A percentile compares a stretch with the other conserved stretches of the same genome.
Conservation (phyloP, 176 grass and related monocot genomes). For the Ampelocalamus luodianensis region DNA sequence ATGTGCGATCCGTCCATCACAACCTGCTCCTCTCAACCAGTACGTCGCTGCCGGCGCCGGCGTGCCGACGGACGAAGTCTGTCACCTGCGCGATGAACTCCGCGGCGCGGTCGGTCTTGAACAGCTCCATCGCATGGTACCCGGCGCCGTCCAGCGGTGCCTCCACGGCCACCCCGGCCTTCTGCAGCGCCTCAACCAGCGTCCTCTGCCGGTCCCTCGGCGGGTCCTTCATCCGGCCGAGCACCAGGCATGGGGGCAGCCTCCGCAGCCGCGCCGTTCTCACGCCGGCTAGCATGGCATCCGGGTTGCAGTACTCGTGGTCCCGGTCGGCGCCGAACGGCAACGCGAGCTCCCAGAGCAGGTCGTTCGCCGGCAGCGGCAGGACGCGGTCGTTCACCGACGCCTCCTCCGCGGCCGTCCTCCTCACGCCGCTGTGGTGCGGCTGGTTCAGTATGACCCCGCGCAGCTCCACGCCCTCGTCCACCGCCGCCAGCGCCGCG, state of each 20-base stretch:
- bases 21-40: slow-evolving; percentile 45
- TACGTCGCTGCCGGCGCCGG: slow-evolving; percentile 5
- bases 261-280: slow-evolving; percentile 35
- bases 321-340: slow-evolving; percentile 66
- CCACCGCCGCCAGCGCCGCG: slow-evolving; percentile 57
- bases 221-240: slow-evolving; percentile 65
- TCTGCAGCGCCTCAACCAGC: slow-evolving; percentile 58
- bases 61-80: slow-evolving; percentile 58
- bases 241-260: slow-evolving; percentile 79
- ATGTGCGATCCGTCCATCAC: slow-evolving; percentile 23
- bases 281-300: slow-evolving; percentile 47
- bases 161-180: slow-evolving; percentile 59
- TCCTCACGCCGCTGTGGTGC: slow-evolving; percentile 61
- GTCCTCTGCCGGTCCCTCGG: slow-evolving; percentile 67
- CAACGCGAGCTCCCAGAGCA: slow-evolving; percentile 90
- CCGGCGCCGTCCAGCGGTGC: slow-evolving; percentile 56
- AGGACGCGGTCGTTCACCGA: slow-evolving; percentile 67
- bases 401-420: slow-evolving; percentile 67
- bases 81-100: slow-evolving; percentile 67
- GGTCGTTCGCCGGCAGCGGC: slow-evolving; percentile 71
- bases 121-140: slow-evolving; percentile 77
- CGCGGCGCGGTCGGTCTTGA: slow-evolving; percentile 52
- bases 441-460: slow-evolving; percentile 78
- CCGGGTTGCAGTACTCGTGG: slow-evolving; percentile 82
- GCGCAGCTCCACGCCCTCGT: slow-evolving; percentile 48